Conservation (phyloP, 2,329 filamentous ascomycete species). For the Colletotrichum musicola region DNA sequence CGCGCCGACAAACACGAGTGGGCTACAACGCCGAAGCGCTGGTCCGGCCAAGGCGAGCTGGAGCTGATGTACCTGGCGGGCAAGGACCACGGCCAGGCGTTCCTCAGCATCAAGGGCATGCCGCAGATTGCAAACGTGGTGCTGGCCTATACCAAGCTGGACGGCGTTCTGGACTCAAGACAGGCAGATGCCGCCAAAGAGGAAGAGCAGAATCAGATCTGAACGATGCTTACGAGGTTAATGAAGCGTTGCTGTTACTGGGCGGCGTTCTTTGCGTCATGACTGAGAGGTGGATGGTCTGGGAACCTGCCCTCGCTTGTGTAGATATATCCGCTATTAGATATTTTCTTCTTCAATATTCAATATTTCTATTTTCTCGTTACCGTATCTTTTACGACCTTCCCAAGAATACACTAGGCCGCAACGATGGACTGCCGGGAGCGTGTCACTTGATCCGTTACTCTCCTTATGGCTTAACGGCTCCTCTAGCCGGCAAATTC, state of each 20-base stretch:
- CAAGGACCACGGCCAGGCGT: constrained; percentile 43
- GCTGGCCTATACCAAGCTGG: constrained; percentile 31
- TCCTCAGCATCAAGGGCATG: constrained; percentile 34
- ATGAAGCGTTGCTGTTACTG: neutral
- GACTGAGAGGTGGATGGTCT: constrained; percentile 23
- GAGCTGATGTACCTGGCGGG: constrained; percentile 44
- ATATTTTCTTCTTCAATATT: neutral
- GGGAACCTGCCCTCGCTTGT: constrained; percentile 27
- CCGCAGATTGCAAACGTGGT: constrained; percentile 32
- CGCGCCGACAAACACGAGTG: constrained; percentile 38
- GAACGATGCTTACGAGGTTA: neutral
- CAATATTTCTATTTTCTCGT: neutral
- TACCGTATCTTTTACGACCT: neutral
- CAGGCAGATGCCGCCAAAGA: constrained; percentile 24
- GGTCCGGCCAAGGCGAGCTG: constrained; percentile 43
- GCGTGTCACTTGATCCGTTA: too few species aligned
- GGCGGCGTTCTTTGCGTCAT: neutral
- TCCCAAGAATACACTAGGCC: neutral
- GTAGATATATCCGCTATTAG: neutral
- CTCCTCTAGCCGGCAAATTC: too few species aligned
- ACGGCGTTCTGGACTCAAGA: constrained; percentile 14
- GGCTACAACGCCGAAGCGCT: constrained; percentile 33
- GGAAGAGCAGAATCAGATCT: constrained; percentile 29
- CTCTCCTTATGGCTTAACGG: too few species aligned
- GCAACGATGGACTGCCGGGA: too few species aligned